Conservation (phyloP, 1,284 basidiomycete genomes). For the Cryptococcus sp. region DNA sequence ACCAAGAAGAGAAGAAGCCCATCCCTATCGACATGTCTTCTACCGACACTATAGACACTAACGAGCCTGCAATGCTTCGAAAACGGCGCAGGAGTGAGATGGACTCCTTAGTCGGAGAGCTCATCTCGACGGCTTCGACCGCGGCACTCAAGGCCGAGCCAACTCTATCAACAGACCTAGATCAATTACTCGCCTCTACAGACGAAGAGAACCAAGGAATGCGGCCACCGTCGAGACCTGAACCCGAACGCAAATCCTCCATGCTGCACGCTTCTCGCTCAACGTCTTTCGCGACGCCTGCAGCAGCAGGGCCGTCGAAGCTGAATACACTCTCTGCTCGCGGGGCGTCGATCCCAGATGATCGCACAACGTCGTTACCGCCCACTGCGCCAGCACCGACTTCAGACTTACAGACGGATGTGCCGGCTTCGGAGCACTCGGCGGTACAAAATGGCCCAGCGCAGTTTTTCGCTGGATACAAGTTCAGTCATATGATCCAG, state of each 20-base stretch:
- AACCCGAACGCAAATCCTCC: conserved; percentile 22
- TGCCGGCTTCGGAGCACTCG: background rate
- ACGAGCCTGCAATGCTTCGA: conserved; percentile 35
- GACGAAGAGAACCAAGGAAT: background rate
- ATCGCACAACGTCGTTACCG: conserved; percentile 5
- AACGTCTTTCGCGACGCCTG: conserved; percentile 32
- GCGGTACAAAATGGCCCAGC: conserved; percentile 4
- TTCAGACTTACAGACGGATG: background rate
- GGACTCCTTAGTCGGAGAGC: conserved; percentile 37
- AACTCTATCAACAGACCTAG: background rate
- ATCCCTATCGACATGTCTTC: background rate
- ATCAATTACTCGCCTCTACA: background rate
- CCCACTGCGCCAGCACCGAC: background rate
- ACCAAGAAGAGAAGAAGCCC: conserved; percentile 14
- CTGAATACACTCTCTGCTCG: background rate
- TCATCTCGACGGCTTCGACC: conserved; percentile 31
- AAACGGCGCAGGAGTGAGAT: conserved; percentile 37
- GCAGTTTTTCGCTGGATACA: conserved; percentile 39
- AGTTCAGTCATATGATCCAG: conserved; percentile 42
- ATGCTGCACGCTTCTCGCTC: conserved; percentile 39
- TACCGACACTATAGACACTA: conserved; percentile 21
- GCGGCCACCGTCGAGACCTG: background rate
- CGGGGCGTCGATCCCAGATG: background rate
- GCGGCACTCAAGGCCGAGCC: conserved; percentile 14
- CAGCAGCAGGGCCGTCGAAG: conserved; percentile 11